Evolutionary conservation across 2,329 filamentous ascomycete genomes (phyloP).

Genomic region (Rutstroemia sp.): DNA sequence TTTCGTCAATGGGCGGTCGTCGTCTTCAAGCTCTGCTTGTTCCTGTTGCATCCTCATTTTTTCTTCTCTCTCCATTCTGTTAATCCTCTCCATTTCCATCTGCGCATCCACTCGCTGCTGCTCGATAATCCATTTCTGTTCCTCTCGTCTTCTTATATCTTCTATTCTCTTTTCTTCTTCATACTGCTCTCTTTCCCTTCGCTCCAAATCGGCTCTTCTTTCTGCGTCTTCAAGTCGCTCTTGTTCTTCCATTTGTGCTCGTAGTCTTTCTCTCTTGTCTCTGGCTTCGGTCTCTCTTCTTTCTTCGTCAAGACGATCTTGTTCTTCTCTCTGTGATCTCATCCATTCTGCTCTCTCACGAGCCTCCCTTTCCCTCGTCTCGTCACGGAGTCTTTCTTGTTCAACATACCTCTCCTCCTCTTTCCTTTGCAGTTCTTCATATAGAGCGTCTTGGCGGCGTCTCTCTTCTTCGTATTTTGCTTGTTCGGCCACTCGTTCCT

Average conservation of each 20-base stretch:
- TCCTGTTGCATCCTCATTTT: background rate
- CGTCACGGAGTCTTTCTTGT: conserved; percentile 1
- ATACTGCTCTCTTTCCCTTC: background rate
- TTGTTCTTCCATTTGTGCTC: conserved; percentile 3
- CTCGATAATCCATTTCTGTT: background rate
- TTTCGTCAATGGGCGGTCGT: conserved; percentile 8
- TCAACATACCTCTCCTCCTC: conserved; percentile 5
- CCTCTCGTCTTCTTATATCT: background rate
- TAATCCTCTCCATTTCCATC: background rate
- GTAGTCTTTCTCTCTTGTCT: background rate
- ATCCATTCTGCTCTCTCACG: background rate
- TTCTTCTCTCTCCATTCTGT: conserved; percentile 4
- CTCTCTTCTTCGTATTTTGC: background rate
- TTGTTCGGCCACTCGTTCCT: conserved; percentile 4
- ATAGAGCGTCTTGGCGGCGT: background rate
- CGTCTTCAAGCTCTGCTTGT: background rate
- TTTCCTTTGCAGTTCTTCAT: background rate
- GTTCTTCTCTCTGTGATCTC: background rate
- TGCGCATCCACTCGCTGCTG: conserved; percentile 5
- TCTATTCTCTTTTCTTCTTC: conserved; percentile 1
- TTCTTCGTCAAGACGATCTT: conserved; percentile 5
- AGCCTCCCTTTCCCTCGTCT: background rate
- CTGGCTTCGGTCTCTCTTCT: background rate
- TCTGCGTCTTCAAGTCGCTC: conserved; percentile 8
- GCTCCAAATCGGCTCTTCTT: conserved; percentile 1